Conservation (phyloP, 192 early-diverging fungal species). For the Coemansia sp. region DNA sequence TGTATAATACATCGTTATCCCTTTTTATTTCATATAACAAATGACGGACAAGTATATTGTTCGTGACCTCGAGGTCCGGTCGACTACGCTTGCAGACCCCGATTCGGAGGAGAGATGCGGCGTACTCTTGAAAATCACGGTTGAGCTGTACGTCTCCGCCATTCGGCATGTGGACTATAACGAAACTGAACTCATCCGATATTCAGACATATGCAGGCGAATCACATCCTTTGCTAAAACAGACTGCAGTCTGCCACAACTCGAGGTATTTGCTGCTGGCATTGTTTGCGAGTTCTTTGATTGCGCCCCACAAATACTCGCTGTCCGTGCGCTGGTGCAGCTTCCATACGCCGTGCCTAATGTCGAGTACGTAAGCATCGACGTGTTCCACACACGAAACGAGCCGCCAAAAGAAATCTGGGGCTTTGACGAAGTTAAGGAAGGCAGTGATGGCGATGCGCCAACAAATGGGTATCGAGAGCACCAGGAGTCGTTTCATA, state of each 20-base stretch:
- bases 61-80: conserved; percentile 73
- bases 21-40: neutral
- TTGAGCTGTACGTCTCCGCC: neutral
- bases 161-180: neutral
- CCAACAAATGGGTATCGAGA: neutral
- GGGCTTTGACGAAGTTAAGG: too few relatives aligned
- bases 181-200: conserved; percentile 61
- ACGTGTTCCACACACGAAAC: conserved; percentile 74
- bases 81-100: neutral
- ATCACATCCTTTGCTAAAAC: conserved; percentile 76
- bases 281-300: conserved; percentile 62
- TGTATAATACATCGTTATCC: neutral
- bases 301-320: conserved; percentile 59
- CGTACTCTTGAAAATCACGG: neutral
- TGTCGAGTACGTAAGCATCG: conserved; percentile 84
- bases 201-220: conserved; percentile 74
- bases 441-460: conserved; percentile 19
- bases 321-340: conserved; percentile 70
- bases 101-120: neutral
- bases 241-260: conserved; percentile 62
- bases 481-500: neutral
- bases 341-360: conserved; percentile 87
- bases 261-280: conserved; percentile 70
- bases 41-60: conserved; percentile 68
- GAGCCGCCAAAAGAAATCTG: too few relatives aligned